Base-by-base conservation (phyloP, 768 basidiomycete species). In the Mycena rebaudengoi region DNA sequence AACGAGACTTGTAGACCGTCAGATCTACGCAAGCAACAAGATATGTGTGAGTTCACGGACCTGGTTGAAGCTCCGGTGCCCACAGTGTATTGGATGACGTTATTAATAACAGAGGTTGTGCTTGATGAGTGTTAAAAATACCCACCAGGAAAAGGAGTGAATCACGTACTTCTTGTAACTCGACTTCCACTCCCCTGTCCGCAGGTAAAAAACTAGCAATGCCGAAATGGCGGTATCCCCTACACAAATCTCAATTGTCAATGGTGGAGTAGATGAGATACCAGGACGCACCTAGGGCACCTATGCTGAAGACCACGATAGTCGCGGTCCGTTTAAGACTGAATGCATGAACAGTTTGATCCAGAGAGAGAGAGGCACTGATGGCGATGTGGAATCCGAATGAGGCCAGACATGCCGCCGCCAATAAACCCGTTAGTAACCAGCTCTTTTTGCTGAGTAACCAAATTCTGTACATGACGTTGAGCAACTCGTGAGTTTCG, bases 161-260 rank as follows among this genome's bases (percentile, higher is more conserved):
- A 37, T n/a, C 33, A 21, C 18, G 6, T 21, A 40, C 51, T 21
- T 29, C 28, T 21, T 55, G 48, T 32, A 65, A 33, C 16, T 48
- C 35, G 45, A 29, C 28, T 54, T 49, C 51, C 37, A 43, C 45
- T 62, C 21, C 40, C 29, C 12, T 40, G n/a, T n/a, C n/a, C n/a
- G 54, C n/a, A 69, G 25, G 50, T 69, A 69, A 39, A 37, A 60
- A 37, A 53, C 60, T 21, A 69, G 52, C 30, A 69, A 46, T 18
- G 40, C 23, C 26, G 68, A 65, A 23, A 69, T 63, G 25, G 59
- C 10, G 13, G 66, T 8, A 48, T 69, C 68, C 25, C 20, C 68
- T 69, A 18, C 7, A 45, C 20, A 13, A 26, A 44, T 11, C 11
- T 12, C 21, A 25, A 12, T 18, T 46, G 32, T 58, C 23, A 58